Evolutionary conservation across 345 rosid genomes (phyloP).

Genomic region (Pugionium cornutum): DNA sequence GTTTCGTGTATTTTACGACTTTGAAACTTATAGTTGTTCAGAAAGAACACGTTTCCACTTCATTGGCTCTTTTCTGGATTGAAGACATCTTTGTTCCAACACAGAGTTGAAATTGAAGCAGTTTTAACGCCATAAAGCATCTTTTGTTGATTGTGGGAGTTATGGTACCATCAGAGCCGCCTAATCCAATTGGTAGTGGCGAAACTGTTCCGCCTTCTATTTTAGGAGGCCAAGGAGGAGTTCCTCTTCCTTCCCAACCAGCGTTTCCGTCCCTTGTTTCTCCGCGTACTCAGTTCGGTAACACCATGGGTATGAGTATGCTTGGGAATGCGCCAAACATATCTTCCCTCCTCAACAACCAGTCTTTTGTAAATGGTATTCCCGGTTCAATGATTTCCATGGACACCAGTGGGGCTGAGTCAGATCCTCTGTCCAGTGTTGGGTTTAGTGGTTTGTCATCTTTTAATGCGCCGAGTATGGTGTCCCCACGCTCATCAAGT

Average conservation of each 20-base stretch:
- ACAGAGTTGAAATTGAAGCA: slow-evolving; percentile 45
- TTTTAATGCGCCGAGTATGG: slow-evolving; percentile 61
- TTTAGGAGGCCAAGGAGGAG: slow-evolving; percentile 81
- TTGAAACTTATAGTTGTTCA: slow-evolving; percentile 30
- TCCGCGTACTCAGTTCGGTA: slow-evolving; percentile 66
- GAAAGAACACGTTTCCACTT: slow-evolving; percentile 23
- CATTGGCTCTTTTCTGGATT: slow-evolving; percentile 38
- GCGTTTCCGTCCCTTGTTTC: slow-evolving; percentile 69
- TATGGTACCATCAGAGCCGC: slow-evolving; percentile 88
- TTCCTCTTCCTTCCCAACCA: slow-evolving; percentile 61
- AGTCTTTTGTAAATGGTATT: slow-evolving; percentile 81
- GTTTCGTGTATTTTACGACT: slow-evolving; percentile 22
- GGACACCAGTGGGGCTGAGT: slow-evolving; percentile 69
- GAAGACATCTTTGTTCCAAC: too few species aligned
- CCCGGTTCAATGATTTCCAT: slow-evolving; percentile 55
- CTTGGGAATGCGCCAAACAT: slow-evolving; percentile 77
- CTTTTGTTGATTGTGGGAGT: slow-evolving; percentile 37
- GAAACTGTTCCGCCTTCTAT: slow-evolving; percentile 70
- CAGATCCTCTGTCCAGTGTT: slow-evolving; percentile 65
- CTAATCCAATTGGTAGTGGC: slow-evolving; percentile 74
- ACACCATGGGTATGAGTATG: slow-evolving; percentile 62
- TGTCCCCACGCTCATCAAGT: slow-evolving; percentile 61
- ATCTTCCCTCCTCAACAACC: slow-evolving; percentile 67
- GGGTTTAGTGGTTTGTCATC: slow-evolving; percentile 68
- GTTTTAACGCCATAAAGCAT: slow-evolving; percentile 21